A percentile compares a stretch with the other conserved stretches of the same genome.
Evolutionary conservation across 352 stramenopile species (phyloP).

Genomic region (Globisporangium radiosum): DNA sequence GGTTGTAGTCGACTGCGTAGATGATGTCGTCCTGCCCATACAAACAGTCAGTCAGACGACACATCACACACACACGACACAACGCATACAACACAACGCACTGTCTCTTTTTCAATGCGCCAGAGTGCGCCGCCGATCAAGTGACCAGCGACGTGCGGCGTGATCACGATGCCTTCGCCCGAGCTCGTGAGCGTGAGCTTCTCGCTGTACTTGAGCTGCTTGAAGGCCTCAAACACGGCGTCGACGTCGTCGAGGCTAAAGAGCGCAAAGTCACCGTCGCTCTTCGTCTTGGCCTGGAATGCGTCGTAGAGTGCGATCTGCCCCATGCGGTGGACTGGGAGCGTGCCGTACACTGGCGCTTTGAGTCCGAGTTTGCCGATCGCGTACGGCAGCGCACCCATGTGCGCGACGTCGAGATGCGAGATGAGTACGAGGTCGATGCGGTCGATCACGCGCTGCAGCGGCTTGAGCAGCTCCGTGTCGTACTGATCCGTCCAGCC

Average conservation of each 20-base stretch:
- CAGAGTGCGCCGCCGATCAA: slow-evolving; percentile 94
- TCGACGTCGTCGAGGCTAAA: slow-evolving; percentile 93
- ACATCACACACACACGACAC: neutral
- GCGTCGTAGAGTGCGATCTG: slow-evolving; percentile 96
- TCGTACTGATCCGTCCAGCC: slow-evolving; percentile 89
- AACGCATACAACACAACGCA: slow-evolving; percentile 9
- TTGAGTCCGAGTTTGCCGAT: slow-evolving; percentile 81
- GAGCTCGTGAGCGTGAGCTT: slow-evolving; percentile 85
- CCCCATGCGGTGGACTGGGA: slow-evolving; percentile 95
- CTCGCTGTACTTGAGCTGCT: slow-evolving; percentile 95
- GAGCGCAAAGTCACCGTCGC: slow-evolving; percentile 89
- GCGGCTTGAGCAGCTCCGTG: slow-evolving; percentile 69
- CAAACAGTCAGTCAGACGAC: neutral
- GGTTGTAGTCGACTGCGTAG: slow-evolving; percentile 91
- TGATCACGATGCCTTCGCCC: slow-evolving; percentile 89
- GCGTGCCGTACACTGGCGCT: slow-evolving; percentile 90
- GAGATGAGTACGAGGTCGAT: slow-evolving; percentile 89
- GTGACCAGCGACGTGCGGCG: slow-evolving; percentile 91
- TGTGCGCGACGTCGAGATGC: slow-evolving; percentile 86
- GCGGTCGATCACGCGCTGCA: slow-evolving; percentile 76
- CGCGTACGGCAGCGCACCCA: slow-evolving; percentile 87
- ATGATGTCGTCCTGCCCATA: slow-evolving; percentile 86
- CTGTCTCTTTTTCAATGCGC: slow-evolving; percentile 92
- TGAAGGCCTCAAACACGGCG: slow-evolving; percentile 88
- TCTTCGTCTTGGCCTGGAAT: slow-evolving; percentile 88